Base-by-base conservation (phyloP, 352 stramenopile species). In the Phytophthora sp. region DNA sequence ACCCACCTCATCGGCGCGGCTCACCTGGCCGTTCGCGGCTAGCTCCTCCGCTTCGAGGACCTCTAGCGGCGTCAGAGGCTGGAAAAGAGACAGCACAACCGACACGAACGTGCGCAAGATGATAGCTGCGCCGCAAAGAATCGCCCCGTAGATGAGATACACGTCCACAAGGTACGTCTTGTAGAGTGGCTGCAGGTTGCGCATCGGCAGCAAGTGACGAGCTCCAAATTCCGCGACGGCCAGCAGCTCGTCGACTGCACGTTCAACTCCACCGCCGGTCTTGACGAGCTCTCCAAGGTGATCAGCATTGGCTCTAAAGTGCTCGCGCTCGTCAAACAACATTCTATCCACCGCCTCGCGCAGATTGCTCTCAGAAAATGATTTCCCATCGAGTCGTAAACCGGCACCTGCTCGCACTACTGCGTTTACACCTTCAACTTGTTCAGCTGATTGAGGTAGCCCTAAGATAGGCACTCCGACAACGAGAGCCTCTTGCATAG, bases 121-220 rank as follows among this genome's bases (percentile, higher is more conserved):
- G 57, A 96, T 84, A n/a, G 83, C 82, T 16, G 86, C 80, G 27
- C 80, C 83, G 57, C 88, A 94, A n/a, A 96, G 74, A 53, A 96
- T 92, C 21, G 76, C 69, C 9, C 80, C 80, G 67, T 96, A 96
- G 42, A 96, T 76, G n/a, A 91, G 62, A 62, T 94, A 94, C 49
- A 94, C 88, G 60, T 94, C 88, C 62, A 96, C 76, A 12, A 96
- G 72, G 63, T 86, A 94, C 65, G 80, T 92, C 75, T 91, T 93
- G 81, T 91, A 88, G 15, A 93, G 69, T 30, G 83, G 80, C 71
- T 93, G 84, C 46, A 79, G 53, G 58, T 84, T 89, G 57, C 72
- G 73, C 44, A 72, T 76, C 0, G 85, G 79, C 38, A 92, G 41
- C 30, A 89, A 51, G 44, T 89, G 80, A 45, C 24, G 44, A 15